Percentiles rank a stretch among this genome's conserved stretches.
Evolutionary conservation across 805 yeast genomes (phyloP).

Genomic region (Hyphopichia homilentoma): DNA sequence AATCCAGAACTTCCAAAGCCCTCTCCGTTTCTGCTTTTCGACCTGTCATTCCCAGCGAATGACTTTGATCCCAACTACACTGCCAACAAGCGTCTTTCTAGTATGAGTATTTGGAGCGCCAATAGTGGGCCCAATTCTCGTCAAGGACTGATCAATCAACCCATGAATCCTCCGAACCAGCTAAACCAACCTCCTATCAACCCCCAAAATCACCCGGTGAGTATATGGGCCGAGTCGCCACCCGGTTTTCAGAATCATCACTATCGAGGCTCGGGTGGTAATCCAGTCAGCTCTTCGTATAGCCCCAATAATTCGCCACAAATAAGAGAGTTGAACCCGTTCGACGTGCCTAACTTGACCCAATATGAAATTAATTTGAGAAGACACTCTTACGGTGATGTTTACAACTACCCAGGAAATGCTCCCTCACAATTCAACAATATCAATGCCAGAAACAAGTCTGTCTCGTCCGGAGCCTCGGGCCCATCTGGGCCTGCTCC

Average conservation of each 20-base stretch:
- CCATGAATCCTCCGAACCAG: too few relatives aligned
- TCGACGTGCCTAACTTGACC: slow-evolving; percentile 1
- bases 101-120: too few relatives aligned
- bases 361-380: slow-evolving; percentile 4
- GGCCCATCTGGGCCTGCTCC: not conserved
- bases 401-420: slow-evolving; percentile 3
- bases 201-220: too few relatives aligned
- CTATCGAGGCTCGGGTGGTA: too few relatives aligned
- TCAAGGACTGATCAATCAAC: too few relatives aligned
- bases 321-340: slow-evolving; percentile 1
- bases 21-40: not conserved
- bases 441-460: not conserved
- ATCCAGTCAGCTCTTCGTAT: too few relatives aligned
- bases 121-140: too few relatives aligned
- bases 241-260: too few relatives aligned
- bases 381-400: slow-evolving; percentile 11
- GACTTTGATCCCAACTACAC: not conserved
- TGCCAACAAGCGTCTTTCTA: not conserved
- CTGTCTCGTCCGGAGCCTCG: not conserved
- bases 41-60: not conserved
- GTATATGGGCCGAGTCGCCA: too few relatives aligned
- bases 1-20: not conserved
- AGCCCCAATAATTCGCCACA: too few relatives aligned
- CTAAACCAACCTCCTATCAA: too few relatives aligned
- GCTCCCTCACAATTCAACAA: not conserved